Evolutionary conservation across 2,329 filamentous ascomycete species (phyloP).

Genomic region (Fonsecaea pedrosoi): DNA sequence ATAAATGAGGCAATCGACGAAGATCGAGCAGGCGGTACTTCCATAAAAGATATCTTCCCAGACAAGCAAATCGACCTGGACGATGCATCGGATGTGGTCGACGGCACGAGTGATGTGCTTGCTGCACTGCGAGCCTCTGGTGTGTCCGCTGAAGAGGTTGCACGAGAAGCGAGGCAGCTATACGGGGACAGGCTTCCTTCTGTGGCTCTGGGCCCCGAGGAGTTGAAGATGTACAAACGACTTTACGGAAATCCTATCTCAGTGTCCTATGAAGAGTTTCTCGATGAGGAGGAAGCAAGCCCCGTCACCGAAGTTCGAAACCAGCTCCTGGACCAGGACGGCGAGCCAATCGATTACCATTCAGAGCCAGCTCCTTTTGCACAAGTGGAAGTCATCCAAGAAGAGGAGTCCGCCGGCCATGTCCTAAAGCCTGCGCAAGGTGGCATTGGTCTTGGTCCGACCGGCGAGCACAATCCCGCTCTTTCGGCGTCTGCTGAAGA

Average conservation of each 20-base stretch:
- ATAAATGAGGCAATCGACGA: slow-evolving; percentile 36
- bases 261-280: slow-evolving; percentile 42
- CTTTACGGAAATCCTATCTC: slow-evolving; percentile 75
- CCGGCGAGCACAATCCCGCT: slow-evolving; percentile 16
- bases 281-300: slow-evolving; percentile 42
- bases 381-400: background rate
- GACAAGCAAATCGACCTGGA: background rate
- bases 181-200: slow-evolving; percentile 80
- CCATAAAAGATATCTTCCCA: slow-evolving; percentile 3
- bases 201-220: slow-evolving; percentile 71
- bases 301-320: slow-evolving; percentile 45
- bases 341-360: slow-evolving; percentile 45
- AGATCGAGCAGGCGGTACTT: slow-evolving; percentile 18
- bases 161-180: slow-evolving; percentile 72
- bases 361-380: slow-evolving; percentile 31
- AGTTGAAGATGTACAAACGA: slow-evolving; percentile 77
- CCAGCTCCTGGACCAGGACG: slow-evolving; percentile 48
- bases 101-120: slow-evolving; percentile 21
- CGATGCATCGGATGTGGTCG: slow-evolving; percentile 6
- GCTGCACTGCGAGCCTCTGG: slow-evolving; percentile 29
- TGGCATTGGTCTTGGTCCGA: slow-evolving; percentile 30
- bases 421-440: slow-evolving; percentile 19
- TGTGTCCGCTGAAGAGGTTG: slow-evolving; percentile 65
- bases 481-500: slow-evolving; percentile 37
- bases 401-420: background rate